These are phyloP conservation scores for Pistacia vera DNA, from an alignment of 345 rosid genomes.

Conservation along the genomic window DNA sequence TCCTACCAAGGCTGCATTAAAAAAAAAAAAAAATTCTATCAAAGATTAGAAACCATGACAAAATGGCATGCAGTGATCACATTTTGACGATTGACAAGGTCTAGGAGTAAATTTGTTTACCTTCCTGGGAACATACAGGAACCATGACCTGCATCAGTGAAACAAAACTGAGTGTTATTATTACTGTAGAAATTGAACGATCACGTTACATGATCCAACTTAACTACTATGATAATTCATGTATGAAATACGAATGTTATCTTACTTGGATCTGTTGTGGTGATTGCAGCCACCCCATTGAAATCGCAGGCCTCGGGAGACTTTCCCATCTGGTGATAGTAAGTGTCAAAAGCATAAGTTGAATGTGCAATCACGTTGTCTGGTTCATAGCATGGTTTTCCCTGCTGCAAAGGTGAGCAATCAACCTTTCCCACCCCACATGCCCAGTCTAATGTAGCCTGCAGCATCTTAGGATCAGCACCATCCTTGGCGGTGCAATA, in stretches of 20 bases:
- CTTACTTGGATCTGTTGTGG: conserved; percentile 87
- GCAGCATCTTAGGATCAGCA: conserved; percentile 84
- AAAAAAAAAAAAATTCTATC: conserved; percentile 10
- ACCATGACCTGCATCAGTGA: conserved; percentile 71
- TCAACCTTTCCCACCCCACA: conserved; percentile 86
- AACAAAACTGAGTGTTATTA: conserved; percentile 15
- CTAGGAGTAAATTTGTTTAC: conserved; percentile 32
- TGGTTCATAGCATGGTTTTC: conserved; percentile 75
- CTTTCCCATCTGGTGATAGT: conserved; percentile 38
- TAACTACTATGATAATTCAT: background rate
- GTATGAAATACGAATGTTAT: background rate
- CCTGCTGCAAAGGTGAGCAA: conserved; percentile 67
- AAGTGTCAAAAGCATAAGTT: conserved; percentile 65
- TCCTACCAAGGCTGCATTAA: conserved; percentile 49
- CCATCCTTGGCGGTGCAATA: conserved; percentile 77
- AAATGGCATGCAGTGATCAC: background rate
- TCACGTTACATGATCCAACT: background rate
- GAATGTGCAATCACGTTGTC: conserved; percentile 71
- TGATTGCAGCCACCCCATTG: conserved; percentile 78
- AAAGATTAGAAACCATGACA: background rate
- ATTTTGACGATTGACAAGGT: background rate
- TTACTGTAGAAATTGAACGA: background rate
- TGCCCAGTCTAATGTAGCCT: conserved; percentile 93
- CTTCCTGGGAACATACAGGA: conserved; percentile 78
- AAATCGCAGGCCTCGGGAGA: conserved; percentile 78